Base-by-base conservation (phyloP, 148 eudicot genomes). In the Drosera capensis region DNA sequence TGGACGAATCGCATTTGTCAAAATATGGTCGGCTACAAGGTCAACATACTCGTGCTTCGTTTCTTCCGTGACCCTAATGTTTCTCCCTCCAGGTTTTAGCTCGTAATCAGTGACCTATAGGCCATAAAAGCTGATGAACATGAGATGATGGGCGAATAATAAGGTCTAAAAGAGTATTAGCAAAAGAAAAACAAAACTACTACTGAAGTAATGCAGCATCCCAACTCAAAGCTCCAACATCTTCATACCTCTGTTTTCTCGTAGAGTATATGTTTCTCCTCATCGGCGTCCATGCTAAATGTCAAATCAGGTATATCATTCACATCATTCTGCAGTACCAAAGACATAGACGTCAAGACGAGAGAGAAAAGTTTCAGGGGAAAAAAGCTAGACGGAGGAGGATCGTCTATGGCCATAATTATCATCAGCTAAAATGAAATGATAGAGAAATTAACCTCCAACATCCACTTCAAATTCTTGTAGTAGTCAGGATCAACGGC, bases 401-500 rank as follows among this genome's bases (percentile, higher is more conserved):
- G n/a, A n/a, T n/a, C n/a, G n/a, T n/a, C n/a, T n/a, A n/a, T n/a
- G n/a, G n/a, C n/a, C n/a, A n/a, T n/a, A n/a, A n/a, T n/a, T n/a
- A n/a, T n/a, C n/a, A n/a, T n/a, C n/a, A n/a, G n/a, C n/a, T n/a
- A 8, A 14, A 39, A 39, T 39, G 18, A 39, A 7, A 42, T 12
- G 9, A 9, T 21, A 25, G 25, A n/a, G n/a, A 39, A 44, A 40
- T 76, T 49, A 49, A 90, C 99, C 95, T 85, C 95, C 25, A 90
- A 68, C 95, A 90, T 75, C 99, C 99, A 90, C 67, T 85, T 90
- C 71, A 90, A 59, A 52, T 90, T 90, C 62, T 90, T 90, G 56
- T 90, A 90, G 54, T 90, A 90, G 66, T 79, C 99, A n/a, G 99
- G 99, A 72, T 90, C 99, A 52, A 90, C 87, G 51, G 99, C 99